Base-by-base conservation (phyloP, 2,329 filamentous ascomycete genomes). In the Aspergillus transmontanensis region DNA sequence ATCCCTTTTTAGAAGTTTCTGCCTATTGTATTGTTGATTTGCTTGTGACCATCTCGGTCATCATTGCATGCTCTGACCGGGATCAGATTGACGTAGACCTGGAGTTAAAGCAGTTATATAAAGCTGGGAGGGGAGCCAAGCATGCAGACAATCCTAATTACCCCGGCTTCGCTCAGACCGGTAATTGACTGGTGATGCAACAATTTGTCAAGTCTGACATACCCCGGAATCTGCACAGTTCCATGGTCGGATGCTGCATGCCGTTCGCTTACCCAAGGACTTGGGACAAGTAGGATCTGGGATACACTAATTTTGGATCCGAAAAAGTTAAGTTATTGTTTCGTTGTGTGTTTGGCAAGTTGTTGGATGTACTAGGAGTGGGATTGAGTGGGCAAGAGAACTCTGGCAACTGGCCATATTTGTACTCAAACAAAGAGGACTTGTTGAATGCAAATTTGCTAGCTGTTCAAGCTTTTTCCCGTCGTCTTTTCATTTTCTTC, bases 71-170 rank as follows among this genome's bases (percentile, higher is more conserved):
- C 48, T 63, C 64, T 64, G 12, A 60, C 62, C 66, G 63, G 57
- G 64, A 72, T 72, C 70, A 74, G 64, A 68, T 64, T 69, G 67
- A 73, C 69, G 72, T 72, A 74, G 70, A 60, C 5, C n/a, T 50
- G 23, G 14, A 32, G 28, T 12, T 9, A 26, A 12, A 26, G 11
- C 48, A 30, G 46, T 16, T 28, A 32, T 51, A 51, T 30, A 51
- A 51, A n/a, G 12, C 19, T 16, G 48, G 48, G 23, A 4, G 26
- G 26, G 26, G 7, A 28, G 6, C 14, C 26, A 16, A 16, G 23
- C 14, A 11, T 14, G n/a, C 11, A 50, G 23, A 50, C 46, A 16
- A 51, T 51, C 19, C n/a, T n/a, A 16, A 5, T 32, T 30, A 30
- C 23, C 48, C 28, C 19, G 10, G 32, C 23, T 51, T 28, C 11